Evolutionary conservation across 1,284 basidiomycete genomes (phyloP), one percentile per base, ranked within the genome.

Genomic region (Trichosporon ovoides): DNA sequence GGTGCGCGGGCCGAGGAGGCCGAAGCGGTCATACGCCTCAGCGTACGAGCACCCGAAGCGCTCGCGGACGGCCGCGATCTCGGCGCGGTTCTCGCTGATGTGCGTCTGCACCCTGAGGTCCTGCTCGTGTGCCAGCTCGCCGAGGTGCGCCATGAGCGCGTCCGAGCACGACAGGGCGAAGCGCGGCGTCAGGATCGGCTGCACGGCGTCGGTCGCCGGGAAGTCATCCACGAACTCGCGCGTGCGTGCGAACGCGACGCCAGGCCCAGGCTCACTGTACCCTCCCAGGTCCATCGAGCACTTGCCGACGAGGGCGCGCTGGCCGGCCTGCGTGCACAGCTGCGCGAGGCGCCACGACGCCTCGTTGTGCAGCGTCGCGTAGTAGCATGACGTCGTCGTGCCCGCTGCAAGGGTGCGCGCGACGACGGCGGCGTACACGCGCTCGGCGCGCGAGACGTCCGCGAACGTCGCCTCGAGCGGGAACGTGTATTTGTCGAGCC

Each of bases 311-410:
- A 92, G 87, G 0, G 89, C 91, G 50, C 94, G 83, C 77, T 97
- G 93, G 19, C 93, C 89, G 65, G 79, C 79, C 28, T 77, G 72
- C 65, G 86, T 82, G 38, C 89, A 83, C 24, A 89, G 83, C 50
- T 91, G 84, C 2, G 90, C 92, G 1, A 98, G 83, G 35, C 84
- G 79, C 75, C 88, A 89, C 10, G 89, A 90, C 0, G 87, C 84
- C 60, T 89, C 87, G 18, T 87, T 78, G 75, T 98, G 91, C 6
- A 95, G 75, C 0, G 87, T 88, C 12, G 85, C 89, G 73, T 91
- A 97, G 76, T 96, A 96, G 74, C 91, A 95, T 65, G 87, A 90
- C 0, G 92, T 96, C 0, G 93, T 95, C 0, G 92, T 96, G 89
- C 92, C 92, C 38, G 78, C 83, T 63, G 88, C 82, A 43, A 98